Percentiles rank a stretch among this genome's conserved stretches.
phyloP scores from a whole-genome alignment of 164 flowering plant genomes.

The Brasenia schreberi region DNA sequence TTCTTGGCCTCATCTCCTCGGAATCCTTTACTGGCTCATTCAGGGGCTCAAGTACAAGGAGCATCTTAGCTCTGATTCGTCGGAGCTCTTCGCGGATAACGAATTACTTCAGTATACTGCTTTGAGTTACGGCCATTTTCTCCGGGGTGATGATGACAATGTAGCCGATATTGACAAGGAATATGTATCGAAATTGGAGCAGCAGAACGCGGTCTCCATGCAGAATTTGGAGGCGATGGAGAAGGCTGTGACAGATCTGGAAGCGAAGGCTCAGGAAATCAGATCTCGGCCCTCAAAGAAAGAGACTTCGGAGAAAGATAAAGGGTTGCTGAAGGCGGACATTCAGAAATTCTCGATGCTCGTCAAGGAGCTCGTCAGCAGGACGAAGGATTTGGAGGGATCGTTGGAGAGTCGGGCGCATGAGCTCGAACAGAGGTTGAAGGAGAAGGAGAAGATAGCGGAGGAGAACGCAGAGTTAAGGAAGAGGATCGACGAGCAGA shows the following conservation, averaged over 20 bases:
- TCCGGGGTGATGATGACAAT: conserved; percentile 53
- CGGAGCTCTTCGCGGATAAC: conserved; percentile 1
- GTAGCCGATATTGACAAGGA: conserved; percentile 34
- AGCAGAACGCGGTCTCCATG: conserved; percentile 17
- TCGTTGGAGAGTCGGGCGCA: conserved; percentile 50
- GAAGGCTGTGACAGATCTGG: conserved; percentile 6
- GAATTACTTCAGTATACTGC: conserved; percentile 19
- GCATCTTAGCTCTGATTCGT: conserved; percentile 1
- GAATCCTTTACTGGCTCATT: conserved; percentile 75
- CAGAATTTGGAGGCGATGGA: conserved; percentile 20
- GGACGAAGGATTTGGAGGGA: conserved; percentile 26
- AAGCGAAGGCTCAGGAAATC: conserved; percentile 31
- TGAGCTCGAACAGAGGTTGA: conserved; percentile 40
- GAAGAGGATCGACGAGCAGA: conserved; percentile 56
- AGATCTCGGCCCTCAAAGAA: conserved; percentile 34
- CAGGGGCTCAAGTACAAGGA: conserved; percentile 43
- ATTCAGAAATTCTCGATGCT: conserved; percentile 44
- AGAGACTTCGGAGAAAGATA: conserved; percentile 54
- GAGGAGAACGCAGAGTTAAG: conserved; percentile 80
- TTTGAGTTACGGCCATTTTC: conserved; percentile 37
- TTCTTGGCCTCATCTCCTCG: conserved; percentile 60
- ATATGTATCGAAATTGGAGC: conserved; percentile 26
- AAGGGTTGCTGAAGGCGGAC: conserved; percentile 45
- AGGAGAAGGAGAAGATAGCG: conserved; percentile 35
- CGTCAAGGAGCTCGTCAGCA: conserved; percentile 25